Base-by-base conservation (phyloP, 345 rosid species). In the Chamaenerion angustifolium region DNA sequence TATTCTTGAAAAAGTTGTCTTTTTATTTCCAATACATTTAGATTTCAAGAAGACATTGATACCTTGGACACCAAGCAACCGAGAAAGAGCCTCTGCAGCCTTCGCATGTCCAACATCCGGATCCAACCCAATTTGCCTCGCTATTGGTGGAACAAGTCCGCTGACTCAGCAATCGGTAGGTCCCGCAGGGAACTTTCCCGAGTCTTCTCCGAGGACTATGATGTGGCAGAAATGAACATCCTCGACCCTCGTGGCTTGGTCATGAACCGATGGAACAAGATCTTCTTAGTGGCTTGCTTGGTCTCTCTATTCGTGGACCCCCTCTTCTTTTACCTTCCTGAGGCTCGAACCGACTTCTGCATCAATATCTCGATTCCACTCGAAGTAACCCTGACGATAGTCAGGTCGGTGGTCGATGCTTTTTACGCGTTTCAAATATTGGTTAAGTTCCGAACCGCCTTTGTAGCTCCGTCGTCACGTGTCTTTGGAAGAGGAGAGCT, bases 401-500 rank as follows among this genome's bases (percentile, higher is more conserved):
- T 73, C 12, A 70, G 84, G 27, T 54, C 82, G 1, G 13, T 57
- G 4, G 71, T 61, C 10, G 88, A 78, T 60, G 56, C 48, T 43
- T 78, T 76, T 49, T 81, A 76, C 67, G n/a, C 62, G 1, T 43
- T 68, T 43, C 74, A 70, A 55, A 68, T 78, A 16, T 64, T 69
- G 18, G 23, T 81, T 56, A 61, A 64, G 40, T 73, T 75, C 55
- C 71, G 68, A 41, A 81, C 79, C 6, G 82, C 84, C 58, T 76
- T 69, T 51, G 65, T 78, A 10, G 82, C 76, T 64, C 82, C 84
- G 35, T 73, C 84, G n/a, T 78, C 84, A 53, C 76, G 82, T 10
- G 81, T 77, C 3, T 65, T 73, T 42, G 83, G 83, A 42, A 66
- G 83, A 72, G 88, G 83, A 18, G 88, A 81, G 63, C 71, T 81